A percentile compares a stretch with the other conserved stretches of the same genome.
phyloP scores from a whole-genome alignment of 2,329 filamentous ascomycete species.

The Pezicula radicicola region DNA sequence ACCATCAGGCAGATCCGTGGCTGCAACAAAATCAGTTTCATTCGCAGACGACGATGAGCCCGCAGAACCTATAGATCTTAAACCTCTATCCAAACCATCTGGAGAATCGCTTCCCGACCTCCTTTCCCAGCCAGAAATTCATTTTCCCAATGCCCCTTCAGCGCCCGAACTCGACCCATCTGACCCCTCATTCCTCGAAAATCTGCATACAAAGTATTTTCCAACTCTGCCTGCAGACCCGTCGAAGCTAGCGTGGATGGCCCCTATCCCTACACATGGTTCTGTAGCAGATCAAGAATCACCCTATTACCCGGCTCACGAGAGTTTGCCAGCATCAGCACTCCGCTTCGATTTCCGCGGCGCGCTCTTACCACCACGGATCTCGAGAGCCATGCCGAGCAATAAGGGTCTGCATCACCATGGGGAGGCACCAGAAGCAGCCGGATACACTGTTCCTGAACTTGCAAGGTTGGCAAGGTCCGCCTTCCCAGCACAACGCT shows the following conservation, averaged over 20 bases:
- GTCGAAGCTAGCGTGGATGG: slow-evolving; percentile 86
- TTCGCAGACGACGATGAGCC: slow-evolving; percentile 35
- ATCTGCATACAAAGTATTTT: slow-evolving; percentile 91
- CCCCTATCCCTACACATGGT: slow-evolving; percentile 62
- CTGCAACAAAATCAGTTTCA: slow-evolving; percentile 40
- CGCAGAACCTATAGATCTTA: slow-evolving; percentile 38
- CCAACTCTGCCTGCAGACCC: slow-evolving; percentile 83
- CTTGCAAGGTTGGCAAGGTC: slow-evolving; percentile 78
- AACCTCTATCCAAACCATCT: slow-evolving; percentile 21
- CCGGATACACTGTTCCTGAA: slow-evolving; percentile 90
- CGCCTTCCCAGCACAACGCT: slow-evolving; percentile 80
- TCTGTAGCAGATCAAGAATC: slow-evolving; percentile 65
- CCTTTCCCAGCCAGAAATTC: slow-evolving; percentile 34
- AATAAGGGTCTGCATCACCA: slow-evolving; percentile 89
- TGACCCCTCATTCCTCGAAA: slow-evolving; percentile 77
- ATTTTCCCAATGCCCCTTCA: slow-evolving; percentile 38
- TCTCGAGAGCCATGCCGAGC: slow-evolving; percentile 70
- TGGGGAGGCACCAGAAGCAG: slow-evolving; percentile 85
- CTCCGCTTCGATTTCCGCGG: slow-evolving; percentile 90
- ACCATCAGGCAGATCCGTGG: slow-evolving; percentile 20
- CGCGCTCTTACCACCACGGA: slow-evolving; percentile 71
- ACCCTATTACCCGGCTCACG: slow-evolving; percentile 77
- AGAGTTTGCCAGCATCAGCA: slow-evolving; percentile 68
- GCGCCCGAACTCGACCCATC: slow-evolving; percentile 76
- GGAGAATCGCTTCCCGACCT: slow-evolving; percentile 50